Base-by-base conservation (phyloP, 768 basidiomycete genomes). In the Kwoniella newhampshirensis region DNA sequence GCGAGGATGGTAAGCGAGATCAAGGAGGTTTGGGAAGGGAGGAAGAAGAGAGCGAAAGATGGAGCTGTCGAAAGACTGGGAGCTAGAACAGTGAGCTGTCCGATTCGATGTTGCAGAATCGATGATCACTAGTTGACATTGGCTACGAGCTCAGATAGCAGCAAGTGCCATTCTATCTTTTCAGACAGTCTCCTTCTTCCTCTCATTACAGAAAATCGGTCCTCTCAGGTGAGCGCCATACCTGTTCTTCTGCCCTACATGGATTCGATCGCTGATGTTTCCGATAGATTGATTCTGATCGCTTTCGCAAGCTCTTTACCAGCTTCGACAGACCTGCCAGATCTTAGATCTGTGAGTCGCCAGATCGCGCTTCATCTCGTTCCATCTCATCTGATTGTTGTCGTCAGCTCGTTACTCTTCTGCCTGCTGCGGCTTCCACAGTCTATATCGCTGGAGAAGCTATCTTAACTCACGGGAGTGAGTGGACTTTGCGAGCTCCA, bases 31-130 rank as follows among this genome's bases (percentile, higher is more conserved):
- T 28, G 52, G 47, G 43, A 57, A 25, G 21, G 28, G n/a, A 42
- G 58, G 48, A 46, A 36, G 40, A 36, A 44, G 36, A 57, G 54
- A 32, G 62, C 60, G 54, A 53, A 63, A 36, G 64, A 54, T 9
- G 20, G 8, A 9, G 7, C 25, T 43, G 9, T 18, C 12, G 17
- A 27, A 32, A 23, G 32, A 9, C 9, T 37, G 15, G n/a, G 39
- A 17, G 5, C 4, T 13, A n/a, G n/a, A 23, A 1, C 26, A 13
- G 32, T 48, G 36, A 48, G 15, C 45, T 5, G 18, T 27, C 25
- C 8, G 18, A 35, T n/a, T 21, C 5, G 37, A 21, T 8, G 11
- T 36, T 21, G 32, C 13, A 13, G 7, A 13, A 6, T 32, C 7
- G 13, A 32, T 6, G 32, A 13, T 6, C 7, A 6, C 7, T 36